Evolutionary conservation across 2,329 filamentous ascomycete species (phyloP).

Genomic region (Beauveria brongniartii): DNA sequence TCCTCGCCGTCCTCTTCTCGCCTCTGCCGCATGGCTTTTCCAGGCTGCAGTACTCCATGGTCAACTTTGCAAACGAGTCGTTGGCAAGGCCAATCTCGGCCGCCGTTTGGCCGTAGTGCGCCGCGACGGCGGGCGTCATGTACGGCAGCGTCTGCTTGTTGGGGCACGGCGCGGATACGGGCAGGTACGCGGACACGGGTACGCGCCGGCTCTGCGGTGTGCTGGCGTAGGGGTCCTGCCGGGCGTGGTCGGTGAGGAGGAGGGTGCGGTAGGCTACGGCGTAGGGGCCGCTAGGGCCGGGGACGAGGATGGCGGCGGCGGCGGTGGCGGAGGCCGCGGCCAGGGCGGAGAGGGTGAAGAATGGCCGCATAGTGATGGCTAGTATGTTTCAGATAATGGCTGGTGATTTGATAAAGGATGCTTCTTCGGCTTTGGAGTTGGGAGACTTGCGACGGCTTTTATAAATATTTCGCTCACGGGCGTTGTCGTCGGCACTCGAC

Average conservation of each 20-base stretch:
- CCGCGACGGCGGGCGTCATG: slow-evolving; percentile 26
- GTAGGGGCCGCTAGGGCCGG: slow-evolving; percentile 23
- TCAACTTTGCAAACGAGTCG: slow-evolving; percentile 21
- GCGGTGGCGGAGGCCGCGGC: slow-evolving; percentile 12
- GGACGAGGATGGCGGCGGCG: slow-evolving; percentile 19
- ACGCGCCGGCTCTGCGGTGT: slow-evolving; percentile 19
- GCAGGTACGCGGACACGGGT: slow-evolving; percentile 8
- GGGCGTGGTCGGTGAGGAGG: slow-evolving; percentile 22
- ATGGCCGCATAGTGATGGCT: slow-evolving; percentile 15
- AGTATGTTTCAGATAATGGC: background rate
- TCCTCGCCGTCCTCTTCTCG: background rate
- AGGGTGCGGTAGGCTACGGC: slow-evolving; percentile 20
- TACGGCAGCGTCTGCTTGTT: slow-evolving; percentile 18
- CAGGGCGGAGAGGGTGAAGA: slow-evolving; percentile 13
- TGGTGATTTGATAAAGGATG: background rate
- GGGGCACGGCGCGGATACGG: slow-evolving; percentile 14
- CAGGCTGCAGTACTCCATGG: slow-evolving; percentile 21
- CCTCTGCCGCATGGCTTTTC: background rate
- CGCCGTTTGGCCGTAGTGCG: slow-evolving; percentile 21
- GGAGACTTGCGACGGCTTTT: background rate
- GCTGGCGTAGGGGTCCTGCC: slow-evolving; percentile 24
- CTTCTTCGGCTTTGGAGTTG: background rate
- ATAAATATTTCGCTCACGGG: too few species aligned
- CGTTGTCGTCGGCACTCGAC: too few species aligned
- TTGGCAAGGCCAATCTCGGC: slow-evolving; percentile 22